Evolutionary conservation across 2,329 filamentous ascomycete genomes (phyloP), one percentile per base, ranked within the genome.

Genomic region (Sporothrix inflata): DNA sequence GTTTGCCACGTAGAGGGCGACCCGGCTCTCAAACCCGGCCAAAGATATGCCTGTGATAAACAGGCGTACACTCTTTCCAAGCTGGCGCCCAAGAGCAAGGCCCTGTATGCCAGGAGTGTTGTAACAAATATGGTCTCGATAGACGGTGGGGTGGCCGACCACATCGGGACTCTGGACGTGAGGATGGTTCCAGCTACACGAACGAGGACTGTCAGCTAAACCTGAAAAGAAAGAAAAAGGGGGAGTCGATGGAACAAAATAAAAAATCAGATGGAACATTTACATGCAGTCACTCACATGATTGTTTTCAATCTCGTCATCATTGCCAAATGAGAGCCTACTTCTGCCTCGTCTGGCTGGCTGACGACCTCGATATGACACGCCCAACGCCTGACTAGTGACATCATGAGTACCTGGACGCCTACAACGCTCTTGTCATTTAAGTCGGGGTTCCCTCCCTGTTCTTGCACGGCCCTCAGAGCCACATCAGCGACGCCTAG

Each of bases 291-390:
- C 27, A 51, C 69, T 65, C 7, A 71, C 69, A 34, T 53, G 2
- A 49, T 34, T 6, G 69, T 53, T 6, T 53, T 30, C 42, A 73
- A 24, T 3, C 14, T 30, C 11, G 61, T 21, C 61, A 72, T 67
- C 40, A 27, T 27, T 4, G 53, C 7, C 12, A 71, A 27, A 14
- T 57, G 53, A 6, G 40, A n/a, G 8, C 40, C 42, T 9, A 57
- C 63, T 9, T n/a, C 42, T 34, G n/a, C 16, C 16, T 73, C 71
- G 38, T 70, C 57, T 16, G 68, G 68, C 45, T 73, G 45, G 92
- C 21, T 63, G 47, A 66, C 19, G 9, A 71, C 60, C 27, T 61
- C 47, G 16, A 71, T 34, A 21, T 71, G 60, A 7, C 42, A 30
- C 4, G 45, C 49, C 60, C 60, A 71, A 11, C 60, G 16, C 11